Evolutionary conservation across 1,139 yeast species (phyloP).

Genomic region (Taiozyma sp.): DNA sequence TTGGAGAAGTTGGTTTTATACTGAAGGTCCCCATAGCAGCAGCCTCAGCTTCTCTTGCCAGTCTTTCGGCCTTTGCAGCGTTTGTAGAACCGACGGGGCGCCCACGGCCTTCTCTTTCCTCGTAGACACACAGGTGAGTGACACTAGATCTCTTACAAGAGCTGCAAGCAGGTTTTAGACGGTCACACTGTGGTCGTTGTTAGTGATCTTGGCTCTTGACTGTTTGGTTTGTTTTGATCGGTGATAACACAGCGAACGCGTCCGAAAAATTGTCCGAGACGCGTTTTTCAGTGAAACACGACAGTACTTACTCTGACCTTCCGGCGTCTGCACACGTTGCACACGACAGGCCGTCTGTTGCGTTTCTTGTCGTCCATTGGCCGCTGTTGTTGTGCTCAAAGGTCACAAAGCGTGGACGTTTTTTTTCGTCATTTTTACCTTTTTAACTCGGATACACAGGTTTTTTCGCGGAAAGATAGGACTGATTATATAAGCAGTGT

Average conservation of each 20-base stretch:
- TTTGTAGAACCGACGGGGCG: not conserved
- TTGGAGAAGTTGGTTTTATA: slow-evolving; percentile 3
- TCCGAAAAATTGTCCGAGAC: slow-evolving; percentile 1
- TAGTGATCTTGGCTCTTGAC: slow-evolving; percentile 3
- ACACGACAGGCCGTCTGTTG: slow-evolving; percentile 24
- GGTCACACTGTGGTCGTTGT: slow-evolving; percentile 21
- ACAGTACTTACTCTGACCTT: slow-evolving; percentile 22
- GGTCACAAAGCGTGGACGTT: not conserved
- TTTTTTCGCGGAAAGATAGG: not conserved
- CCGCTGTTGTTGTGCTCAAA: not conserved
- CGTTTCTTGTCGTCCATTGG: slow-evolving; percentile 5
- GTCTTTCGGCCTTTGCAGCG: not conserved
- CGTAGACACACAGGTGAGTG: slow-evolving; percentile 21
- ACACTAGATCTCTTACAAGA: slow-evolving; percentile 22
- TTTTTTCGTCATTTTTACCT: not conserved
- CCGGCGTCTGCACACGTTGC: slow-evolving; percentile 24
- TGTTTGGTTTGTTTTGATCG: not conserved
- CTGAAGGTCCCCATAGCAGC: slow-evolving; percentile 1
- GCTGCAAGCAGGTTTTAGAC: slow-evolving; percentile 22
- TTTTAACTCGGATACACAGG: not conserved
- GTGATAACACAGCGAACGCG: not conserved
- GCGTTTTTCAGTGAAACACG: not conserved
- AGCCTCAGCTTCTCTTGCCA: not conserved
- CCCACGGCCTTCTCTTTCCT: slow-evolving; percentile 12
- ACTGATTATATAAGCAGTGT: not conserved